Percentiles rank a stretch among this genome's conserved stretches.
Evolutionary conservation across 2,329 filamentous ascomycete species (phyloP).

Genomic region (Kalmusia sp.): DNA sequence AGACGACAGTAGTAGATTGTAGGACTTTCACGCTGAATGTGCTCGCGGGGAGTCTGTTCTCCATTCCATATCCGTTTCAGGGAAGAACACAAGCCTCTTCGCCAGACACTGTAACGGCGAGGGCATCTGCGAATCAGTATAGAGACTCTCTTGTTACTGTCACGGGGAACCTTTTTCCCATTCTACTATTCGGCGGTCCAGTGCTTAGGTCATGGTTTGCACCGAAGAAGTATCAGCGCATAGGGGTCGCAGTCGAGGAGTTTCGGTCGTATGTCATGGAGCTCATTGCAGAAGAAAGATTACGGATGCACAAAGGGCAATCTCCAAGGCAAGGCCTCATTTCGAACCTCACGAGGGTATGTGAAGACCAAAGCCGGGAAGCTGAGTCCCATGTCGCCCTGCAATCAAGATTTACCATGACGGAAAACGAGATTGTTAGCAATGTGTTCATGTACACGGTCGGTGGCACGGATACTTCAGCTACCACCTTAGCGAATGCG

Average conservation of each 20-base stretch:
- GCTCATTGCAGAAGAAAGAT: conserved; percentile 15
- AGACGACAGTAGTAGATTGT: conserved; percentile 12
- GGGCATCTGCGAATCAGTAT: too few relatives aligned
- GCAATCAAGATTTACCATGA: conserved; percentile 33
- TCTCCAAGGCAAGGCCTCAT: conserved; percentile 9
- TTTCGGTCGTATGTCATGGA: conserved; percentile 15
- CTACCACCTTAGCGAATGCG: conserved; percentile 51
- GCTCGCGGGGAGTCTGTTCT: conserved; percentile 19
- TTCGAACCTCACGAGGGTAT: conserved; percentile 12
- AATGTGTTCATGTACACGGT: conserved; percentile 59
- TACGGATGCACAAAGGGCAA: background rate
- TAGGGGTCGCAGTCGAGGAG: conserved; percentile 10
- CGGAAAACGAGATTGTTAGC: conserved; percentile 36
- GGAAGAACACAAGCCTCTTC: background rate
- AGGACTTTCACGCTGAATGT: conserved; percentile 23
- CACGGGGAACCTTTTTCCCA: conserved; percentile 14
- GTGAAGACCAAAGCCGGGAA: conserved; percentile 37
- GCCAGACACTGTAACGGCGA: conserved; percentile 11
- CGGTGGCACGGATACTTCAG: conserved; percentile 61
- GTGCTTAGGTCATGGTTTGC: conserved; percentile 15
- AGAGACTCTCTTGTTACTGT: conserved; percentile 17
- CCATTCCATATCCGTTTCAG: conserved; percentile 19
- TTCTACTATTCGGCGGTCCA: conserved; percentile 18
- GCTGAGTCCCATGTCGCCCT: too few relatives aligned
- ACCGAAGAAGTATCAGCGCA: conserved; percentile 16